Evolutionary conservation across 73 alveolate genomes (phyloP).

Genomic region (Paramecium sexaurelia): DNA sequence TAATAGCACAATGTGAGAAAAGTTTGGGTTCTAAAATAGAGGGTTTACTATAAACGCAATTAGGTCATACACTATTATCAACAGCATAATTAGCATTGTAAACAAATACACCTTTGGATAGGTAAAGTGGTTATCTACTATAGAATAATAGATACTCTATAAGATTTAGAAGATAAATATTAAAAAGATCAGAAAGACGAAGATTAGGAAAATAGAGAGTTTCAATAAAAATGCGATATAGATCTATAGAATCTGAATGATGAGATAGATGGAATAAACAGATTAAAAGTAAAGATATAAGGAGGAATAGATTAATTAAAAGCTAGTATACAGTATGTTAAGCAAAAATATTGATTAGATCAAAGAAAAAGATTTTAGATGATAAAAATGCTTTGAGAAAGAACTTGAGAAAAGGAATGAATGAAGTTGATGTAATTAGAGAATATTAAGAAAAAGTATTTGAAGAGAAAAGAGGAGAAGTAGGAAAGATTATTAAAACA

Average conservation of each 20-base stretch:
- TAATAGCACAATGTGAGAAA: background rate
- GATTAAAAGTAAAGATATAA: background rate
- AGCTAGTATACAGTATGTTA: background rate
- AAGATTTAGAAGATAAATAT: conserved; percentile 46
- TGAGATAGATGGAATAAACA: conserved; percentile 19
- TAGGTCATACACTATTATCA: background rate
- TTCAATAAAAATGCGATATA: conserved; percentile 1
- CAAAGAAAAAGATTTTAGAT: background rate
- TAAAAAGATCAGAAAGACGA: conserved; percentile 20
- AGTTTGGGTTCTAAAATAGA: background rate
- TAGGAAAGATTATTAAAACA: background rate
- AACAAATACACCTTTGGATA: conserved; percentile 20
- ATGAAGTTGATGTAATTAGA: conserved; percentile 40
- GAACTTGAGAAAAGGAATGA: conserved; percentile 45
- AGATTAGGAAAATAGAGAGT: conserved; percentile 36
- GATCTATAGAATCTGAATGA: background rate
- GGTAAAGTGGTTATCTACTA: background rate
- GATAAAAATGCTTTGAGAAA: conserved; percentile 19
- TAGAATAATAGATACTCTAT: conserved; percentile 24
- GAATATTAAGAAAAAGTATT: conserved; percentile 21
- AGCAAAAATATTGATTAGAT: background rate
- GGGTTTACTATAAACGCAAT: background rate
- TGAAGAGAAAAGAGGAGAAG: conserved; percentile 33
- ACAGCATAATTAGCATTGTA: background rate
- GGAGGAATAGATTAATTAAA: conserved; percentile 39